Evolutionary conservation across 2,329 filamentous ascomycete species (phyloP), one percentile per base, ranked within the genome.

Genomic region (Emergomyces pasteurianus): DNA sequence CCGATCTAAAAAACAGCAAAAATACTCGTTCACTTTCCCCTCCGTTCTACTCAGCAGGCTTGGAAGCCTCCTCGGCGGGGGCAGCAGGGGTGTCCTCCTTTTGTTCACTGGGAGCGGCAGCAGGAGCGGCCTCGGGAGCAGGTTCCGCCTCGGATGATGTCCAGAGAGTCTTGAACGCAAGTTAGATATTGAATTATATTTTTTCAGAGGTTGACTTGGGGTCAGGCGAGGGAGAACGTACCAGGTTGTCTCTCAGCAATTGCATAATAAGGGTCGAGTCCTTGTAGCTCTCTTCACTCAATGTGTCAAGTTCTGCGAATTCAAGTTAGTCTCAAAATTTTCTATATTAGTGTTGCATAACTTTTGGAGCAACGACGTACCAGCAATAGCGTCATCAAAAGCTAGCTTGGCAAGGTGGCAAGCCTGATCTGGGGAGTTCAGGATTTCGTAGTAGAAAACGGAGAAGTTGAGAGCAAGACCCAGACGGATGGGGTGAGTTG

Each of bases 391-490:
- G 79, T 97, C 92, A 73, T 95, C 90, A 74, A 95, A 95, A 62
- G 90, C 90, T 78, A 92, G 89, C 86, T 95, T 95, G 78, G 90
- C 92, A 69, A 96, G 86, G 78, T 96, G 92, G 87, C 92, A 96
- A 75, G 92, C 92, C 81, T 95, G 92, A 78, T 97, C 94, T 66
- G 92, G 92, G 50, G 92, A 91, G 84, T 97, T 99, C 73, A 97
- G 84, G 77, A 97, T 99, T 86, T 99, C 90, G 79, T 99, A 99
- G 87, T 97, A 97, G 85, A 96, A 97, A 73, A 96, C 92, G 67
- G 92, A 96, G 84, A 95, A 95, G 87, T 95, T 95, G 68, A 95
- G 84, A 71, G 90, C 90, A 67, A 95, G 86, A 75, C 90, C 90
- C 67, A 95, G 88, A 73, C 90, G 90, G 79, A 95, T 95, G 73